phyloP scores from a whole-genome alignment of 139 green algal genomes.

The Tetratostichococcus sp. region DNA sequence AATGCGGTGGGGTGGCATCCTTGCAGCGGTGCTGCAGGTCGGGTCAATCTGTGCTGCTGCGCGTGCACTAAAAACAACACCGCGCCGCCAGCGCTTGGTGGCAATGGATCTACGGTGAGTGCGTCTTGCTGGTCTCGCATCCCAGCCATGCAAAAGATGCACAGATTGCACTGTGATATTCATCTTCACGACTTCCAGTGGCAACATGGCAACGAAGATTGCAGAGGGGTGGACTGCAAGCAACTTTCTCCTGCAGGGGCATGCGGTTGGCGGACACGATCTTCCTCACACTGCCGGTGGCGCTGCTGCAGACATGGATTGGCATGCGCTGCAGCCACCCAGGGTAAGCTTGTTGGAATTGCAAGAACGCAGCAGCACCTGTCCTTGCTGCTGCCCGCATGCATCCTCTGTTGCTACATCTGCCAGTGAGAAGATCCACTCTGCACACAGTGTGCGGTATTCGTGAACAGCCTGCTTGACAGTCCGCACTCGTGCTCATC shows the following conservation, averaged over 20 bases:
- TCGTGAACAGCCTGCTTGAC: too few species aligned
- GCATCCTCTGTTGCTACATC: too few species aligned
- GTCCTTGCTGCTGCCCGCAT: too few species aligned
- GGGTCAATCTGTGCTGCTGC: constrained; percentile 32
- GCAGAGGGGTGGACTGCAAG: too few species aligned
- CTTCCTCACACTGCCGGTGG: constrained; percentile 31
- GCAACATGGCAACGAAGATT: too few species aligned
- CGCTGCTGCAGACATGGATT: constrained; percentile 20
- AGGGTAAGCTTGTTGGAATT: neutral
- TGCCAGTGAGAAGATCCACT: too few species aligned
- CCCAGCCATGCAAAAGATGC: too few species aligned
- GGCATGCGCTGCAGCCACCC: constrained; percentile 7
- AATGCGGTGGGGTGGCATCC: constrained; percentile 24
- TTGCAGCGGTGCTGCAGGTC: constrained; percentile 27
- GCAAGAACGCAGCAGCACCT: too few species aligned
- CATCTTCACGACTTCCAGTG: too few species aligned
- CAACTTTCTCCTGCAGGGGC: constrained; percentile 14
- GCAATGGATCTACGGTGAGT: constrained; percentile 35
- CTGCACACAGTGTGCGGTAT: too few species aligned
- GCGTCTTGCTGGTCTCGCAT: neutral
- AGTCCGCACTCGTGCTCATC: too few species aligned
- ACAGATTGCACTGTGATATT: too few species aligned
- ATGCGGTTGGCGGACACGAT: constrained; percentile 37
- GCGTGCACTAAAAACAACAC: constrained; percentile 23
- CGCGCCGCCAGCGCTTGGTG: constrained; percentile 21